Base-by-base conservation (phyloP, 1,139 yeast genomes). In the Lodderomyces jiufengensis region DNA sequence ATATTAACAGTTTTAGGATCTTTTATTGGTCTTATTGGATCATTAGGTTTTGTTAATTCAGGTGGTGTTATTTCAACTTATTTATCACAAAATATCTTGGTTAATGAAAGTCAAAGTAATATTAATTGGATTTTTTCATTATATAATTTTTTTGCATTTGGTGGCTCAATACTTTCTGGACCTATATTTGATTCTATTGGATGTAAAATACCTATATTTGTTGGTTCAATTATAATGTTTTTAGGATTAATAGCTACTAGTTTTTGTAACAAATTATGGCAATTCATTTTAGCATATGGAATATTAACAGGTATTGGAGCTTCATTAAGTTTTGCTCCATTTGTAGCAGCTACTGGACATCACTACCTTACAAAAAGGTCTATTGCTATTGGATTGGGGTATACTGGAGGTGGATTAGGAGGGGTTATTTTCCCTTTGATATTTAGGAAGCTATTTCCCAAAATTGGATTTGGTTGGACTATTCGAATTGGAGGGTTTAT, bases 121-220 rank as follows among this genome's bases (percentile, higher is more conserved):
- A 48, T 61, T 1, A 63, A 59, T 3, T 62, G 66, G 67, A 59
- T 62, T 9, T 62, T 61, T 43, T 57, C 64, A 4, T 41, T 59
- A 18, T 57, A 57, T 41, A 54, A 57, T 29, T 60, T 60, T 38
- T 42, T 56, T 32, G 52, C 54, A 23, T 61, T 61, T 43, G 63
- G 61, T 2, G 44, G 50, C 33, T 44, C 49, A 1, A 32, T 59
- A 10, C 33, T 59, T 5, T 42, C 51, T 32, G 66, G 66, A 0
- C 64, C 81, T 0, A 36, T 57, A 3, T 59, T 54, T 40, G 58
- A 57, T 35, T 45, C 49, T 13, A 32, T 55, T 14, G 64, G 63
- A 3, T 46, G 51, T 33, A 42, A 37, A 24, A 36, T 41, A 7
- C 57, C 60, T 12, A 33, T 57, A 5, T 27, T 40, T 1, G 20